These are phyloP conservation scores for Thelephora terrestris DNA, from an alignment of 1,284 basidiomycete genomes.

Conservation along the genomic window DNA sequence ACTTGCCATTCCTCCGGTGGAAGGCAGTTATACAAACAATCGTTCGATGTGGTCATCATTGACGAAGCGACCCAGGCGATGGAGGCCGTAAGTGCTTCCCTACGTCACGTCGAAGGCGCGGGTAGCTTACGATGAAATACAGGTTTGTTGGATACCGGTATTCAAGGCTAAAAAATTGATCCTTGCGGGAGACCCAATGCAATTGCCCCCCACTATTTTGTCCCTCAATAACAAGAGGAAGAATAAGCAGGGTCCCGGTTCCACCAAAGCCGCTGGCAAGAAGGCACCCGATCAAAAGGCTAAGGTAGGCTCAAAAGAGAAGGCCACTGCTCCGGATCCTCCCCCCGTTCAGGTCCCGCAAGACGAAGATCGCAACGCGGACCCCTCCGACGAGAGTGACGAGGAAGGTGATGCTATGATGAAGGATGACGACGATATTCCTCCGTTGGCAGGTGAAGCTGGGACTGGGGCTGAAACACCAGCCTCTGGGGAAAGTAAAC, in stretches of 20 bases:
- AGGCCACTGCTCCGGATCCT: background rate
- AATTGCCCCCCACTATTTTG: conserved; percentile 88
- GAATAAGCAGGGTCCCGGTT: conserved; percentile 20
- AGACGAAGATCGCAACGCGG: conserved; percentile 1
- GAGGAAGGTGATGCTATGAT: background rate
- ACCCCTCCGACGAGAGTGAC: background rate
- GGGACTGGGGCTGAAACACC: conserved; percentile 8
- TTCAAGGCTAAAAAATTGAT: conserved; percentile 84
- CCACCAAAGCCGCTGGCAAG: background rate
- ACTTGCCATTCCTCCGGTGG: conserved; percentile 91
- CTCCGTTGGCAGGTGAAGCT: conserved; percentile 5
- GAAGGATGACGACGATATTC: background rate
- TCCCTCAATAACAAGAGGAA: conserved; percentile 36
- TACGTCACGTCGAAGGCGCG: background rate
- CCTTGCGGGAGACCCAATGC: conserved; percentile 84
- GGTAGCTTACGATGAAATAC: conserved; percentile 7
- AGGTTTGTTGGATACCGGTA: conserved; percentile 95
- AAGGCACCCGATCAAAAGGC: background rate
- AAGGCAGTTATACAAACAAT: conserved; percentile 60
- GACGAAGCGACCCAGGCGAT: conserved; percentile 96
- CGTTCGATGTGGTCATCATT: conserved; percentile 89
- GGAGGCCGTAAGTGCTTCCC: conserved; percentile 59
- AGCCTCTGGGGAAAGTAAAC: conserved; percentile 7
- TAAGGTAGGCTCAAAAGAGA: conserved; percentile 4
- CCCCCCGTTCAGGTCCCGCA: background rate